Conservation (phyloP, 1,284 basidiomycete species). For the Rhizoctonia solani region DNA sequence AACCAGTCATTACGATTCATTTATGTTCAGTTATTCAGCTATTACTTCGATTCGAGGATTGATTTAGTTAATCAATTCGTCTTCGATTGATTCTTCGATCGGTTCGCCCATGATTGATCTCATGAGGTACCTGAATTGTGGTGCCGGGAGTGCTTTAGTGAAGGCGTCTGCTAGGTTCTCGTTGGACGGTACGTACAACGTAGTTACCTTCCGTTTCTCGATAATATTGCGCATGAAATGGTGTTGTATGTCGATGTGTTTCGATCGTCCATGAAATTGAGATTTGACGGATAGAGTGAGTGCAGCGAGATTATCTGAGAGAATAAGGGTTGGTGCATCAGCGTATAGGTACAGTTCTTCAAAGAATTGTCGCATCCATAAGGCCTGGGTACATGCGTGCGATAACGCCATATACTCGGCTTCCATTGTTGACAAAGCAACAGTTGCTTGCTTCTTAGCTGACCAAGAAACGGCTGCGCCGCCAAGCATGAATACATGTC, state of each 20-base stretch:
- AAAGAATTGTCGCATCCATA: constrained; percentile 41
- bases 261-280: constrained; percentile 38
- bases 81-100: too few relatives aligned
- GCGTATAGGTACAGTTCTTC: constrained; percentile 18
- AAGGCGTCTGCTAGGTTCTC: constrained; percentile 35
- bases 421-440: constrained; percentile 46
- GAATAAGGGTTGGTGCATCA: constrained; percentile 21
- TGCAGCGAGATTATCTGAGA: constrained; percentile 43
- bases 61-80: too few relatives aligned
- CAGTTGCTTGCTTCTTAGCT: constrained; percentile 44
- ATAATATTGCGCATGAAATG: constrained; percentile 43
- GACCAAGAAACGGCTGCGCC: constrained; percentile 46
- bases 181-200: constrained; percentile 32
- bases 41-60: too few relatives aligned
- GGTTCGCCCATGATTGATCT: too few relatives aligned
- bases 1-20: too few relatives aligned
- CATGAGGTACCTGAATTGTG: too few relatives aligned
- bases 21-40: too few relatives aligned
- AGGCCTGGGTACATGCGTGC: constrained; percentile 42
- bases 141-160: too few relatives aligned
- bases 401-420: constrained; percentile 48
- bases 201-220: not conserved
- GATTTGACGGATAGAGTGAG: constrained; percentile 42
- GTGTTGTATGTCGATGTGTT: constrained; percentile 44
- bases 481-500: constrained; percentile 46